Evolutionary conservation across 306 rosid genomes (phyloP), one percentile per base, ranked within the genome.

Genomic region (Gynostemma pentaphyllum): DNA sequence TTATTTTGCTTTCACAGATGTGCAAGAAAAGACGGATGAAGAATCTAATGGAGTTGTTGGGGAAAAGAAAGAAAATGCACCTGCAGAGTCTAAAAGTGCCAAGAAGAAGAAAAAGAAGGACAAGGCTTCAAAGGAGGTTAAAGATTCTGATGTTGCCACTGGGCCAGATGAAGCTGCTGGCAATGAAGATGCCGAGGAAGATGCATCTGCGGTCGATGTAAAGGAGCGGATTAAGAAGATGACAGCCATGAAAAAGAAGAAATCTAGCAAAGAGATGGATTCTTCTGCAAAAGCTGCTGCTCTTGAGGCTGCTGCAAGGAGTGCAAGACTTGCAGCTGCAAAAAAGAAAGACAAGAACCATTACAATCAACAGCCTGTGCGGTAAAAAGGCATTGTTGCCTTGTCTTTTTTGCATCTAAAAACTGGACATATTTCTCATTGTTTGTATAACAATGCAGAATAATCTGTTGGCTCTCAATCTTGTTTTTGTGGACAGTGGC

Each of bases 61-160:
- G 2, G 99, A 88, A 28, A 85, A 82, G 80, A 86, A 82, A 73
- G 98, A 83, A 63, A 76, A 45, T 68, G 68, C 26, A 13, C 52
- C 75, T 15, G 49, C 74, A 3, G 90, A 88, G 78, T 73, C 87
- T 63, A 92, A 86, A 70, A 74, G 49, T 46, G 73, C 95, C 48
- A 88, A 81, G 76, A 92, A 88, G 87, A 92, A 88, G 94, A 92
- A 92, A 67, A 92, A 76, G 95, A 92, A 88, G 79, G 96, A 91
- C 13, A 88, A 82, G 69, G 76, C 85, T 46, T 70, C 82, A 21
- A 92, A 92, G 81, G 99, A 92, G 72, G 77, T 14, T 34, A 88
- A 84, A 78, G 96, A 87, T 53, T 68, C 84, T 5, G 84, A 74
- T 56, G 51, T 45, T n/a, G 55, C 72, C 73, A 75, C 79, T 27